These are phyloP conservation scores for Termitomyces sp. DNA, from an alignment of 768 basidiomycete species.

Conservation along the genomic window DNA sequence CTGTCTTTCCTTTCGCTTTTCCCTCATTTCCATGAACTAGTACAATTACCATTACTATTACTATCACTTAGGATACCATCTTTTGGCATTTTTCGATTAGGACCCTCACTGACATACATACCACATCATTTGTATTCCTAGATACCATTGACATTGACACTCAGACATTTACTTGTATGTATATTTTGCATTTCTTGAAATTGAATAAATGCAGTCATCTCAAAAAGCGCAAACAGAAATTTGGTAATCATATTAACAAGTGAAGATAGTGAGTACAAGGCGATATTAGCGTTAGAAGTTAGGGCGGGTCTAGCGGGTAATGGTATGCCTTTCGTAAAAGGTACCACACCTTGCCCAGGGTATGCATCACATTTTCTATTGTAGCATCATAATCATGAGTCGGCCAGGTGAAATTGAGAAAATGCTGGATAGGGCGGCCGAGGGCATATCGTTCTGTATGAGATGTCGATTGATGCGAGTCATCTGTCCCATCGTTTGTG, in stretches of 20 bases:
- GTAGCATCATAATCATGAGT: constrained; percentile 20
- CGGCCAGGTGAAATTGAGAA: constrained; percentile 30
- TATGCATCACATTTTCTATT: constrained; percentile 30
- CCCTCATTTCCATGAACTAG: background rate
- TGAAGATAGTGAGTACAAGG: background rate
- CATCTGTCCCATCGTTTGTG: background rate
- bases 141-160: background rate
- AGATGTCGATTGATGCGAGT: background rate
- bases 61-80: background rate
- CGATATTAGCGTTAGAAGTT: background rate
- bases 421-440: constrained; percentile 20
- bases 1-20: background rate
- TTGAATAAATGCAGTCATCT: constrained; percentile 4
- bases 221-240: background rate
- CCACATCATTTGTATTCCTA: constrained; percentile 11
- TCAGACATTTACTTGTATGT: background rate
- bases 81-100: constrained; percentile 3
- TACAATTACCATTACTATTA: background rate
- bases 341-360: constrained; percentile 40
- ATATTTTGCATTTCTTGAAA: constrained; percentile 1
- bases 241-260: background rate
- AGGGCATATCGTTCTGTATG: constrained; percentile 21
- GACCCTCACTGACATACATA: constrained; percentile 1
- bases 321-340: constrained; percentile 46
- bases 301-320: constrained; percentile 51